Percentiles rank a stretch among this genome's conserved stretches.
Conservation (phyloP, 306 rosid genomes). For the Canavalia ensiformis region DNA sequence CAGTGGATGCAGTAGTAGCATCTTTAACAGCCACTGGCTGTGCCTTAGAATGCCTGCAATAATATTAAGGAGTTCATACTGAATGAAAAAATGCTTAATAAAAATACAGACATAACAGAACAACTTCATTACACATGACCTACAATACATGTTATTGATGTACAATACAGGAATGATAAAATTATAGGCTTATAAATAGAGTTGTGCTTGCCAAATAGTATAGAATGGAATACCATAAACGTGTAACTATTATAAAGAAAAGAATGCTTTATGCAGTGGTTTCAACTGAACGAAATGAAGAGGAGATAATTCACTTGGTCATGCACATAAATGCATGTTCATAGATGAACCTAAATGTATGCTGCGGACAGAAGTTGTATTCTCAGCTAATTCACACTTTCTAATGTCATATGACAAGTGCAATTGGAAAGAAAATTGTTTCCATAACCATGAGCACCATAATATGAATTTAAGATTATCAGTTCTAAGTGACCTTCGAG, state of each 20-base stretch:
- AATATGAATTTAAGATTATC: constrained; percentile 12
- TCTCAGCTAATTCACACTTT: constrained; percentile 6
- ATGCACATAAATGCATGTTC: neutral
- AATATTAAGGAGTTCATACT: constrained; percentile 36
- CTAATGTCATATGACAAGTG: constrained; percentile 20
- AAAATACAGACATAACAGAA: neutral
- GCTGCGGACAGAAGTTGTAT: constrained; percentile 4
- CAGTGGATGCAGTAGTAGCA: constrained; percentile 54
- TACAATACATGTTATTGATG: constrained; percentile 22
- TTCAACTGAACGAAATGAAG: constrained; percentile 19
- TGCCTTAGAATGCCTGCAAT: constrained; percentile 81
- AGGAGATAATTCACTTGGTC: constrained; percentile 17
- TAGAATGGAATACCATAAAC: neutral
- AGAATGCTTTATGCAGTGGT: constrained; percentile 15
- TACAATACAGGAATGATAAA: neutral
- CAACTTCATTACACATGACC: neutral
- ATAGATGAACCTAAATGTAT: neutral
- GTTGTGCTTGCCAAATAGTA: constrained; percentile 26
- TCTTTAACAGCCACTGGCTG: constrained; percentile 55
- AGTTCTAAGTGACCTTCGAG: constrained; percentile 75
- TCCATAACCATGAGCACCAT: neutral
- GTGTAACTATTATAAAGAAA: neutral
- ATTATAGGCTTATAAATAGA: neutral
- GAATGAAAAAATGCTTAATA: constrained; percentile 28
- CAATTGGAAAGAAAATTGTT: constrained; percentile 28